Evolutionary conservation across 2,329 filamentous ascomycete species (phyloP).

Genomic region (Talaromyces verruculosus): DNA sequence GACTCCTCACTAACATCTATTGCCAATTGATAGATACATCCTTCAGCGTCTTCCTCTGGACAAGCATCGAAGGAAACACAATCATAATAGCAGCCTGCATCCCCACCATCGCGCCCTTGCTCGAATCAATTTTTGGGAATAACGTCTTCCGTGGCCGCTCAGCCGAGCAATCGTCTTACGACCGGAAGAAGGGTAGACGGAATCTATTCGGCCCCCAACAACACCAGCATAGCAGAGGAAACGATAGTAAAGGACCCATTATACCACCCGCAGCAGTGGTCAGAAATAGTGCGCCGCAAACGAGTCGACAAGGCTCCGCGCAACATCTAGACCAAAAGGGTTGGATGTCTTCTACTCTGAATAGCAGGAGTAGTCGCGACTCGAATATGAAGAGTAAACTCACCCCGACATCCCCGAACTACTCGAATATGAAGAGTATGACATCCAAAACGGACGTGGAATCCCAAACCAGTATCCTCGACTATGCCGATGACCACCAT

Average conservation of each 20-base stretch:
- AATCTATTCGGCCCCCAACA: background rate
- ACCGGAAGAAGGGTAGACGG: background rate
- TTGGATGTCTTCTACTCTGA: background rate
- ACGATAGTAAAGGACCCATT: background rate
- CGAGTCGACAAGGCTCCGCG: background rate
- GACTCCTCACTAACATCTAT: background rate
- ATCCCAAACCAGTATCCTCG: slow-evolving; percentile 18
- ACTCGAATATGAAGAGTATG: background rate
- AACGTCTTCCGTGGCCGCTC: slow-evolving; percentile 16
- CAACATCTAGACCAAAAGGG: background rate
- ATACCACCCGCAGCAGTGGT: background rate
- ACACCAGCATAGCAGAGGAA: background rate
- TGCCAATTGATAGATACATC: slow-evolving; percentile 6
- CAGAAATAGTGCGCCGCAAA: background rate
- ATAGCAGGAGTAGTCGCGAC: background rate
- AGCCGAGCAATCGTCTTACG: slow-evolving; percentile 4
- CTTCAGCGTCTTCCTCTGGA: slow-evolving; percentile 20
- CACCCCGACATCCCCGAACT: background rate
- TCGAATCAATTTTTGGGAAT: slow-evolving; percentile 19
- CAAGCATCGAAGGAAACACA: slow-evolving; percentile 21
- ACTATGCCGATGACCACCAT: background rate
- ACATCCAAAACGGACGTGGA: slow-evolving; percentile 15
- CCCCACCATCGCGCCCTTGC: slow-evolving; percentile 19
- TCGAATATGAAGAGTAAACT: background rate
- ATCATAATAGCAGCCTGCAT: slow-evolving; percentile 23